These are phyloP conservation scores for Trichosanthes cucumerina DNA, from an alignment of 306 rosid species.

Conservation along the genomic window DNA sequence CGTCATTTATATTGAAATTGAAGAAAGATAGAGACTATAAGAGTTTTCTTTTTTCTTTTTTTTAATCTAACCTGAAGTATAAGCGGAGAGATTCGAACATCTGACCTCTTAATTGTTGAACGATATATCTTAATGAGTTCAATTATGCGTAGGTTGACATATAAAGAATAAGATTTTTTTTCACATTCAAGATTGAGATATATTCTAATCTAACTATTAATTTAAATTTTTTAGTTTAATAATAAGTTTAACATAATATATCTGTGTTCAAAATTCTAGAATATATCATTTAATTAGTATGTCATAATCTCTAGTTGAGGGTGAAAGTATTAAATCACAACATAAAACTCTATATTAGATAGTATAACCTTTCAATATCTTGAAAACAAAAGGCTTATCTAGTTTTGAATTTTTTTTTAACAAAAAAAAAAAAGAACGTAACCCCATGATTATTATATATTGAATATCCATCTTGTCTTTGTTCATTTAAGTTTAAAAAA, in stretches of 20 bases:
- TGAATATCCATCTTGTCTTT: not conserved
- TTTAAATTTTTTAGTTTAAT: not conserved
- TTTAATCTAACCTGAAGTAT: no score
- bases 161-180: not conserved
- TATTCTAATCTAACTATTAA: not conserved
- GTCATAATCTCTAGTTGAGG: not conserved
- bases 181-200: not conserved
- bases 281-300: not conserved
- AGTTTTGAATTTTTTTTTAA: not conserved
- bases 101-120: no score
- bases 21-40: not conserved
- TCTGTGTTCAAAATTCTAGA: no score
- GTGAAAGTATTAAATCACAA: not conserved
- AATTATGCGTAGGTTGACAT: no score
- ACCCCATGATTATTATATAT: not conserved
- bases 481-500: not conserved
- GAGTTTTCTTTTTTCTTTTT: no score
- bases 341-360: not conserved
- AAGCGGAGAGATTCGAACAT: no score
- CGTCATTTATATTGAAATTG: not conserved
- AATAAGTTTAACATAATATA: no score
- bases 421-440: no score
- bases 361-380: not conserved
- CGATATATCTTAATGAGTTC: no score
- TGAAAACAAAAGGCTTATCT: not conserved